Conservation (phyloP, 768 basidiomycete species). For the Tulasnella sp. region DNA sequence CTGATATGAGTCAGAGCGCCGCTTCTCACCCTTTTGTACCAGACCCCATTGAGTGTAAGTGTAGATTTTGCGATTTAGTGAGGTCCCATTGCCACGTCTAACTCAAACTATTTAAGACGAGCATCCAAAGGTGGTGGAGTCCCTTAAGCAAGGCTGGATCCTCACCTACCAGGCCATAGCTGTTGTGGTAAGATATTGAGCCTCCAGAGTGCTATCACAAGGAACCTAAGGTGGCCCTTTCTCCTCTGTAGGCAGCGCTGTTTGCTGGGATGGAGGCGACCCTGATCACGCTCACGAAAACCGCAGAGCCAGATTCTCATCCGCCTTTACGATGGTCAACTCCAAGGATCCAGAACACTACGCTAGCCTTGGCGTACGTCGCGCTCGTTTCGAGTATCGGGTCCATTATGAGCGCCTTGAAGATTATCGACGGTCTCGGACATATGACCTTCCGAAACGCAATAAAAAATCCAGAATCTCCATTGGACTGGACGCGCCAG, state of each 20-base stretch:
- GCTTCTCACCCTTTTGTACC: background rate
- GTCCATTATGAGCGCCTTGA: background rate
- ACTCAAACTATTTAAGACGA: background rate
- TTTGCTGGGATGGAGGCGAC: background rate
- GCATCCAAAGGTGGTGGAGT: slow-evolving; percentile 9
- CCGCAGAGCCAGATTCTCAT: background rate
- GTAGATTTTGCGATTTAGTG: background rate
- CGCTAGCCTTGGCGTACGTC: background rate
- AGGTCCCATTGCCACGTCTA: background rate
- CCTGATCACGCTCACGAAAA: background rate
- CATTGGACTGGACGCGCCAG: background rate
- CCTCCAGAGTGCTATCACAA: background rate
- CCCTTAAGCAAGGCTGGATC: slow-evolving; percentile 9
- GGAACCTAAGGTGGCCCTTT: background rate
- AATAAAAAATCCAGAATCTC: background rate
- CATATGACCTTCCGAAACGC: background rate
- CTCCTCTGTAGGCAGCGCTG: background rate
- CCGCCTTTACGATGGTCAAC: background rate
- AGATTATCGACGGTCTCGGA: background rate
- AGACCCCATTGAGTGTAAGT: background rate
- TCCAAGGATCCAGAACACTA: slow-evolving; percentile 2
- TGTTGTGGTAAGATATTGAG: background rate
- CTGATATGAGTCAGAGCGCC: background rate
- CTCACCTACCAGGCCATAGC: slow-evolving; percentile 1
- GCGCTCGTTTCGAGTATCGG: background rate